phyloP scores from a whole-genome alignment of 306 rosid species.

The Quercus parvula region DNA sequence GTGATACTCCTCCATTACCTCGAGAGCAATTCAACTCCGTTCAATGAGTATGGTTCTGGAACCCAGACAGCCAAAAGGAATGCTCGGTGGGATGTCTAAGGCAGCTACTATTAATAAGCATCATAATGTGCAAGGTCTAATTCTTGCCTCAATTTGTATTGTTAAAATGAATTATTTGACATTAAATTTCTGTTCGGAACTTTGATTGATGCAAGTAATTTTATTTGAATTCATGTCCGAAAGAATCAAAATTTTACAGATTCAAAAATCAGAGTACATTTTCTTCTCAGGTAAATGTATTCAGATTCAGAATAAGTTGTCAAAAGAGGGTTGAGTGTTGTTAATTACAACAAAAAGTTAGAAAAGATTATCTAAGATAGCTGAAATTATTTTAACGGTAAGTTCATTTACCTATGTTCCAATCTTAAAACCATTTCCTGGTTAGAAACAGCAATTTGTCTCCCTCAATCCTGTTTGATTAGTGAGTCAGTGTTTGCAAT shows the following conservation, averaged over 20 bases:
- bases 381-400: too few species aligned
- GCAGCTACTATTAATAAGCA: background rate
- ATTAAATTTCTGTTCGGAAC: too few species aligned
- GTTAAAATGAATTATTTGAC: too few species aligned
- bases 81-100: slow-evolving; percentile 8
- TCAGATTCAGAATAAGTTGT: background rate
- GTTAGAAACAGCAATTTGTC: background rate
- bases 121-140: background rate
- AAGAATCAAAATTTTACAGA: background rate
- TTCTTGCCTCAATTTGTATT: background rate
- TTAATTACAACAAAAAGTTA: too few species aligned
- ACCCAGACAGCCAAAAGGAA: background rate
- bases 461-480: background rate
- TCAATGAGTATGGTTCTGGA: slow-evolving; percentile 21
- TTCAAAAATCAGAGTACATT: background rate
- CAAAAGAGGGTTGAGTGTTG: too few species aligned
- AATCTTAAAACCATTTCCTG: background rate
- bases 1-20: slow-evolving; percentile 45
- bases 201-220: background rate
- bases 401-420: too few species aligned
- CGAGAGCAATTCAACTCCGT: slow-evolving; percentile 54
- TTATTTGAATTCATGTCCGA: background rate
- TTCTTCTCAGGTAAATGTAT: background rate
- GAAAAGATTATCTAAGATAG: too few species aligned
- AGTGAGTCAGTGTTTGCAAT: background rate